A percentile compares a stretch with the other conserved stretches of the same genome.
Evolutionary conservation across 2,329 filamentous ascomycete species (phyloP).

Genomic region (Venturiaceae sp.): DNA sequence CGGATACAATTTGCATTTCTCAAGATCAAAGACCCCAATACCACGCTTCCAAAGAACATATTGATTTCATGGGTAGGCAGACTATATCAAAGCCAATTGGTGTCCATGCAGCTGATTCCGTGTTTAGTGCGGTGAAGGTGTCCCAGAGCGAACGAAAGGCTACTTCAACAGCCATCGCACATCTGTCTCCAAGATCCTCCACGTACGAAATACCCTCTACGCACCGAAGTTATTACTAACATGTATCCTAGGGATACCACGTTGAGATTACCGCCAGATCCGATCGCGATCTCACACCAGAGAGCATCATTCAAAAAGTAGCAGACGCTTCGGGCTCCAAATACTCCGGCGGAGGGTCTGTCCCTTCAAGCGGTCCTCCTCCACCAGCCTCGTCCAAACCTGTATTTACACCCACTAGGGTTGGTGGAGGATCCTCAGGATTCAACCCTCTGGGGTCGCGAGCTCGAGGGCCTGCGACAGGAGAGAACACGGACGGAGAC

Average conservation of each 20-base stretch:
- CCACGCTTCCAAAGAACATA: slow-evolving; percentile 77
- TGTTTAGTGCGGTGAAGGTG: slow-evolving; percentile 76
- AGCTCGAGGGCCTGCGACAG: slow-evolving; percentile 40
- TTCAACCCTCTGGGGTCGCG: slow-evolving; percentile 64
- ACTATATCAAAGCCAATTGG: background rate
- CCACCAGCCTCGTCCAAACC: slow-evolving; percentile 80
- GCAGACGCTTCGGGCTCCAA: slow-evolving; percentile 90
- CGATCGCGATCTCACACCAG: slow-evolving; percentile 77
- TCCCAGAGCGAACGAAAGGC: slow-evolving; percentile 96
- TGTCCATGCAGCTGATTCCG: background rate
- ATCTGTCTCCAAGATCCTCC: slow-evolving; percentile 82
- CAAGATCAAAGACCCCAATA: slow-evolving; percentile 94
- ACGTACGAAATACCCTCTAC: slow-evolving; percentile 43
- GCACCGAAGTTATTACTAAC: background rate
- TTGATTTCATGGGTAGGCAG: slow-evolving; percentile 71
- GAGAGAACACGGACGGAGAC: slow-evolving; percentile 62
- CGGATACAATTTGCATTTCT: slow-evolving; percentile 94
- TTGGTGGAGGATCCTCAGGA: slow-evolving; percentile 38
- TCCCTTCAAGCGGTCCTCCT: slow-evolving; percentile 46
- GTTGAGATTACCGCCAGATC: slow-evolving; percentile 95
- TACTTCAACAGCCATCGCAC: slow-evolving; percentile 95
- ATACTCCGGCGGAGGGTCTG: slow-evolving; percentile 64
- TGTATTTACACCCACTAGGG: slow-evolving; percentile 72
- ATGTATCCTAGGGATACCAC: slow-evolving; percentile 62
- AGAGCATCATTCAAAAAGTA: slow-evolving; percentile 85